Evolutionary conservation across 805 yeast species (phyloP).

Genomic region (Candida patagonica): DNA sequence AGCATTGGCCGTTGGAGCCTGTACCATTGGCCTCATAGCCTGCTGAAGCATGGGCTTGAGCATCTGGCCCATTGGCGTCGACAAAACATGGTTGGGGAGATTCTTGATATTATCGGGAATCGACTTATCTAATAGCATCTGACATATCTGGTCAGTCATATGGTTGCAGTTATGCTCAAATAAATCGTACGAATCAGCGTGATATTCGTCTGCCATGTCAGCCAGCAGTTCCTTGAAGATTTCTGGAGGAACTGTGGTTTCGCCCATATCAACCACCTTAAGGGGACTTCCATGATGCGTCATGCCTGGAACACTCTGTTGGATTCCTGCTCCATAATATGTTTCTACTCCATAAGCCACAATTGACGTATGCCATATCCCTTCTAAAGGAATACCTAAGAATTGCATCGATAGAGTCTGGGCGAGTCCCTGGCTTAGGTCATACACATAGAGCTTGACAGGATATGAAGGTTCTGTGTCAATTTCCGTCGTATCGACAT

Average conservation of each 20-base stretch:
- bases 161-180: slow-evolving; percentile 62
- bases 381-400: slow-evolving; percentile 46
- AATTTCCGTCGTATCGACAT: no score
- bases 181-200: slow-evolving; percentile 43
- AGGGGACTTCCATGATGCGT: slow-evolving; percentile 54
- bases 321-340: slow-evolving; percentile 53
- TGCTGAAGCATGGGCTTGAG: slow-evolving; percentile 30
- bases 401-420: slow-evolving; percentile 39
- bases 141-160: slow-evolving; percentile 47
- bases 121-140: slow-evolving; percentile 47
- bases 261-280: slow-evolving; percentile 45
- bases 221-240: slow-evolving; percentile 43
- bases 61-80: slow-evolving; percentile 44
- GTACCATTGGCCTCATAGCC: slow-evolving; percentile 15
- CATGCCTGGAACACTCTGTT: slow-evolving; percentile 38
- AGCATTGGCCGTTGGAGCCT: slow-evolving; percentile 12
- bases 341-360: slow-evolving; percentile 46
- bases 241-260: slow-evolving; percentile 43
- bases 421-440: slow-evolving; percentile 55
- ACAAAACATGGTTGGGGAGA: slow-evolving; percentile 44
- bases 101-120: slow-evolving; percentile 45
- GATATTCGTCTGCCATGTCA: slow-evolving; percentile 40
- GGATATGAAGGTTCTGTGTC: slow-evolving; percentile 20
- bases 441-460: slow-evolving; percentile 53
- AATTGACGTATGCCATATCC: slow-evolving; percentile 55